A percentile compares a stretch with the other conserved stretches of the same genome.
Evolutionary conservation across 106 monocot genomes (phyloP).

Genomic region (Dioscorea alata): DNA sequence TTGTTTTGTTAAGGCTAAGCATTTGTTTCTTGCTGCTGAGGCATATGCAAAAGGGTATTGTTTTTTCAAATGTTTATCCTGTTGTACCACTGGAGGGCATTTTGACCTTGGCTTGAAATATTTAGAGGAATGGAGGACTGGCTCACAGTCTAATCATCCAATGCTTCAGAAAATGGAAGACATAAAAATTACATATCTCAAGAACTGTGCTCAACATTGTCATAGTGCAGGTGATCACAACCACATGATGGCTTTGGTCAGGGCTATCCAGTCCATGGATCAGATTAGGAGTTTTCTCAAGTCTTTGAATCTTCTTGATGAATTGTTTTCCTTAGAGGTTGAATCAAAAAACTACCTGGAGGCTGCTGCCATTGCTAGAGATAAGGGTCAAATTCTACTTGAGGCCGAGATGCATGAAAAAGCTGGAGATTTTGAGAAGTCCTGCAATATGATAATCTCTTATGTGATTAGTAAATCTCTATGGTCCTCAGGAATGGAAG

Average conservation of each 20-base stretch:
- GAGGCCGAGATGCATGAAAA: constrained; percentile 45
- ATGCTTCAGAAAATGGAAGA: background rate
- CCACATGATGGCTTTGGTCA: constrained; percentile 35
- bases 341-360: constrained; percentile 33
- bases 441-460: constrained; percentile 22
- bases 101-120: constrained; percentile 31
- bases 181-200: constrained; percentile 20
- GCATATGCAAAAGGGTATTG: constrained; percentile 31
- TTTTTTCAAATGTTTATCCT: constrained; percentile 36
- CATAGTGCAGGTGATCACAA: constrained; percentile 11
- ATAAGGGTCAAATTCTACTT: constrained; percentile 33
- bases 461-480: constrained; percentile 33
- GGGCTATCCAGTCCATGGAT: constrained; percentile 37
- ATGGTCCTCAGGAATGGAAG: constrained; percentile 36
- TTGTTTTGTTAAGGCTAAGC: constrained; percentile 32
- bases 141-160: background rate
- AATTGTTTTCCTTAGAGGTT: constrained; percentile 31
- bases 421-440: constrained; percentile 23
- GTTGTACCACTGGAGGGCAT: constrained; percentile 34
- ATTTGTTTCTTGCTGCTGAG: constrained; percentile 41
- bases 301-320: constrained; percentile 29
- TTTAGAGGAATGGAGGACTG: constrained; percentile 19
- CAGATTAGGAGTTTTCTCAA: constrained; percentile 26
- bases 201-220: constrained; percentile 27
- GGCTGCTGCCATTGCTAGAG: constrained; percentile 30